phyloP scores from a whole-genome alignment of 164 flowering plant genomes.

The Hamamelis virginiana region DNA sequence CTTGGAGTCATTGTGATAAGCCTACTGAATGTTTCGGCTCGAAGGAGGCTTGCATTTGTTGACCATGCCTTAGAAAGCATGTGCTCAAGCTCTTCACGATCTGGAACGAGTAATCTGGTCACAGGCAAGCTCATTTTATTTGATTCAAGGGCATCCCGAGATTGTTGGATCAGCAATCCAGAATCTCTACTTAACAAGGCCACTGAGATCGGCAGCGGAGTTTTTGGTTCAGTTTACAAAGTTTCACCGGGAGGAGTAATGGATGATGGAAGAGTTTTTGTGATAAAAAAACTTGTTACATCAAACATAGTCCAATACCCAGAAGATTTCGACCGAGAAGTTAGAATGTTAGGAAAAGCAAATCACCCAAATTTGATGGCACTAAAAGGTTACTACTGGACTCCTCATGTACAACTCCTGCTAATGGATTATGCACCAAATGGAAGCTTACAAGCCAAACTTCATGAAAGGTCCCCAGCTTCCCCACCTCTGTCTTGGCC shows the following conservation, averaged over 20 bases:
- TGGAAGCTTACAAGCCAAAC: conserved; percentile 67
- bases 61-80: conserved; percentile 74
- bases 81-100: conserved; percentile 69
- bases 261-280: conserved; percentile 37
- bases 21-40: conserved; percentile 63
- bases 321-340: conserved; percentile 89
- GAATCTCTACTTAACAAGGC: conserved; percentile 72
- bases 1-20: conserved; percentile 67
- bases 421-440: conserved; percentile 66
- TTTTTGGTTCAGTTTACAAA: conserved; percentile 83
- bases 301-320: conserved; percentile 58
- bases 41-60: conserved; percentile 58
- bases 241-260: conserved; percentile 62
- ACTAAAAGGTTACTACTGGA: conserved; percentile 57
- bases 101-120: conserved; percentile 36
- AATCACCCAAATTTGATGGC: conserved; percentile 69
- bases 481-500: conserved; percentile 68
- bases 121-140: conserved; percentile 72
- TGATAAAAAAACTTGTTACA: conserved; percentile 65
- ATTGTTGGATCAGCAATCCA: conserved; percentile 44
- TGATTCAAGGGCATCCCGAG: conserved; percentile 48
- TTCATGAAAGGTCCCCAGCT: conserved; percentile 57
- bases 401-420: conserved; percentile 72
- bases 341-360: conserved; percentile 69
- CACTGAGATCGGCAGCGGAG: conserved; percentile 73